These are phyloP conservation scores for Diplodia sapinea DNA, from an alignment of 2,329 filamentous ascomycete genomes.

Conservation along the genomic window DNA sequence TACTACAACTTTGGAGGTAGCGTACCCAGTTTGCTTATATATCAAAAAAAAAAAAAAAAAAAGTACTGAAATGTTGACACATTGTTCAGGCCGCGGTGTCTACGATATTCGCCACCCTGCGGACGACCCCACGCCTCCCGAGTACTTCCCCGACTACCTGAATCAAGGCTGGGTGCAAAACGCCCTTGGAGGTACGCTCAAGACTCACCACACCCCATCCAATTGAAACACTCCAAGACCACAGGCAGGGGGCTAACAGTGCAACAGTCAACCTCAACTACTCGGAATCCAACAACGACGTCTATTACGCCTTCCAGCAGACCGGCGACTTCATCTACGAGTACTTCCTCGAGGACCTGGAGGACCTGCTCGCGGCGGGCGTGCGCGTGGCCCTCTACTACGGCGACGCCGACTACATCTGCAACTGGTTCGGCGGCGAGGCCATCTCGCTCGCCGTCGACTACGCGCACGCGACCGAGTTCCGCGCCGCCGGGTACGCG, in stretches of 20 bases:
- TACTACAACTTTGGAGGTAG: constrained; percentile 61
- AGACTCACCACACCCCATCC: neutral
- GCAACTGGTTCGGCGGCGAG: constrained; percentile 44
- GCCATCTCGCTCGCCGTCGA: constrained; percentile 44
- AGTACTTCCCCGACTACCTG: constrained; percentile 68
- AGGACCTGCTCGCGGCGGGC: constrained; percentile 49
- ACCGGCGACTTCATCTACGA: constrained; percentile 64
- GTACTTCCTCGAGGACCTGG: constrained; percentile 56
- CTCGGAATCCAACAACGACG: constrained; percentile 56
- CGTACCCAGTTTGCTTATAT: constrained; percentile 32
- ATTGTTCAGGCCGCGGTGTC: constrained; percentile 45
- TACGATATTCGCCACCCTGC: constrained; percentile 66
- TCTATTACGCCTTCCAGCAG: constrained; percentile 59
- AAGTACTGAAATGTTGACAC: constrained; percentile 34
- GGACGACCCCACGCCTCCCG: constrained; percentile 66
- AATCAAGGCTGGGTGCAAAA: constrained; percentile 64
- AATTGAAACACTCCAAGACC: too few relatives aligned
- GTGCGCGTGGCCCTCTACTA: constrained; percentile 47
- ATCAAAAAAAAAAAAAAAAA: constrained; percentile 36
- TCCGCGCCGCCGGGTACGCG: constrained; percentile 41
- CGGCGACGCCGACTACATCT: constrained; percentile 48
- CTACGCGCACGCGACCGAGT: constrained; percentile 44
- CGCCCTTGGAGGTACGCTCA: constrained; percentile 59
- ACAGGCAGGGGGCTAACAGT: neutral
- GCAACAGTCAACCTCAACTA: constrained; percentile 62